These are phyloP conservation scores for Sporobolomyces pararoseus DNA, from an alignment of 768 basidiomycete species.

Conservation along the genomic window DNA sequence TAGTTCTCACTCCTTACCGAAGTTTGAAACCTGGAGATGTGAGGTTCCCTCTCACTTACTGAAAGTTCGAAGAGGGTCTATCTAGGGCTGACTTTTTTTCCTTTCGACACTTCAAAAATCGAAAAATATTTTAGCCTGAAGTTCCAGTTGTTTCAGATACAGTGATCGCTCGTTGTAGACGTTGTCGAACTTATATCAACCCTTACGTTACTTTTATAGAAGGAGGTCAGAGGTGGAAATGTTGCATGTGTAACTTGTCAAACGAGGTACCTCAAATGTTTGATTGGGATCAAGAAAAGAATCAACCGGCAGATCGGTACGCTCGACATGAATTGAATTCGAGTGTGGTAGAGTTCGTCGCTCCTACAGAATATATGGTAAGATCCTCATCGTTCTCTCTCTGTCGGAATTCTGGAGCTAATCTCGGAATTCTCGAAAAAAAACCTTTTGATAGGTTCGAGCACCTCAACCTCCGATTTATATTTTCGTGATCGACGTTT, in stretches of 20 bases:
- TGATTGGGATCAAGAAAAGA: constrained; percentile 92
- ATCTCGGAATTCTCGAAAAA: neutral
- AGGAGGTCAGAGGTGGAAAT: constrained; percentile 97
- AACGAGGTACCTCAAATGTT: constrained; percentile 98
- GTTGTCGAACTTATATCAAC: constrained; percentile 95
- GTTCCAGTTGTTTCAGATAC: constrained; percentile 90
- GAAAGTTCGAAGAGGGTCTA: too few relatives aligned
- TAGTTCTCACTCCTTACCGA: constrained; percentile 86
- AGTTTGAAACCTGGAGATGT: constrained; percentile 65
- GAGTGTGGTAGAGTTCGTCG: constrained; percentile 91
- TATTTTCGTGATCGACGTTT: constrained; percentile 94
- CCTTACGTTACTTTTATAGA: constrained; percentile 97
- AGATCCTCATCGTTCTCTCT: neutral
- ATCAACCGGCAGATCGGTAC: constrained; percentile 95
- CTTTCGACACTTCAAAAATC: too few relatives aligned
- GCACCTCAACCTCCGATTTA: constrained; percentile 97
- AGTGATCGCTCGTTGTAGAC: constrained; percentile 89
- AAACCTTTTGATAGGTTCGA: constrained; percentile 55
- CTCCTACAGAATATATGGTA: constrained; percentile 98
- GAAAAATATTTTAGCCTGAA: constrained; percentile 55
- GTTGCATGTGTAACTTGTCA: constrained; percentile 96
- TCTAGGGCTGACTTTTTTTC: too few relatives aligned
- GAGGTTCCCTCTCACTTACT: constrained; percentile 48
- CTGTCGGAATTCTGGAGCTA: neutral
- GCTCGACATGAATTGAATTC: constrained; percentile 86